Base-by-base conservation (phyloP, 2,329 filamentous ascomycete species). In the Coniochaeta sp. region DNA sequence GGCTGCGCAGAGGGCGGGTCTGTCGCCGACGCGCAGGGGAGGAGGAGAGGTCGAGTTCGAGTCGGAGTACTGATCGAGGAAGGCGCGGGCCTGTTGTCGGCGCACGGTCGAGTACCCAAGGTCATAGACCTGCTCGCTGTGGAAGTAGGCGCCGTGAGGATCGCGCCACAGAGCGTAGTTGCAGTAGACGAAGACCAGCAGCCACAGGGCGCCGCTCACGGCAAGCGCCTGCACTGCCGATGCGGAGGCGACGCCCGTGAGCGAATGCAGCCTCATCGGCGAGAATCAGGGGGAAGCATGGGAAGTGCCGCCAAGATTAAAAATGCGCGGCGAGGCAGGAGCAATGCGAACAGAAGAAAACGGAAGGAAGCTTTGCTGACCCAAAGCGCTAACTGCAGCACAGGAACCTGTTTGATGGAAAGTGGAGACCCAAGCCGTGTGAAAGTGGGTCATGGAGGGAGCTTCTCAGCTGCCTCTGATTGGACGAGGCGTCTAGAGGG, bases 121-220 rank as follows among this genome's bases (percentile, higher is more conserved):
- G 44, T 62, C 63, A 55, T 62, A 63, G 55, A 60, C 61, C 34
- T 47, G 32, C 0, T 64, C 61, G 60, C 58, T 60, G 40, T 54
- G 60, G 60, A 64, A 64, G 57, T 63, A 63, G 54, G 61, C 63
- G 34, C 63, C 61, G 55, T 63, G 60, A 6, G 63, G 63, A 12
- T 64, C 61, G 57, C 63, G 63, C 63, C 63, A 64, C 4, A 64
- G 63, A 30, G 59, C 59, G 30, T 58, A 36, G 16, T 58, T 58
- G 58, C 59, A 58, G 40, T 64, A 64, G 54, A 36, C 50, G 50
- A 64, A 64, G 44, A 34, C 42, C 17, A 60, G 42, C n/a, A 63
- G 61, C 61, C 63, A 64, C 30, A 56, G 54, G 30, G 19, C 54
- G 30, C 17, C 28, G 54, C 54, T 36, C 24, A 56, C 16, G 19